phyloP scores from a whole-genome alignment of 768 basidiomycete species.

The Kwoniella dejecticola region DNA sequence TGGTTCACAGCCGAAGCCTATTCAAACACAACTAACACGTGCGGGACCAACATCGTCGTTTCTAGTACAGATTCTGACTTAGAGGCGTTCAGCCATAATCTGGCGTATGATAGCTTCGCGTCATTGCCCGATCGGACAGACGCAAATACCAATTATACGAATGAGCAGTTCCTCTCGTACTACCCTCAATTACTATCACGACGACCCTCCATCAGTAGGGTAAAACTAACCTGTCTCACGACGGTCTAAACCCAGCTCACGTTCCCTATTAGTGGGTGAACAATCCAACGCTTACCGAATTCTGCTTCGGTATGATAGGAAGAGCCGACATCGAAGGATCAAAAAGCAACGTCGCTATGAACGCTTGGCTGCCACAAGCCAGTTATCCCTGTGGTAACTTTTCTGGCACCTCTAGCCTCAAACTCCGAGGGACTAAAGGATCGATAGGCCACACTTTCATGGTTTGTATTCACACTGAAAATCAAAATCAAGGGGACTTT shows the following conservation, averaged over 20 bases:
- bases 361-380: conserved; percentile 73
- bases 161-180: conserved; percentile 81
- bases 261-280: conserved; percentile 77
- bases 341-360: conserved; percentile 80
- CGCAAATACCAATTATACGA: conserved; percentile 80
- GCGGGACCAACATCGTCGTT: conserved; percentile 71
- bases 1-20: conserved; percentile 72
- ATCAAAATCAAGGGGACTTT: conserved; percentile 79
- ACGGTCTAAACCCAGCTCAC: conserved; percentile 64
- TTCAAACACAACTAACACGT: conserved; percentile 67
- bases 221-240: conserved; percentile 75
- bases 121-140: conserved; percentile 62
- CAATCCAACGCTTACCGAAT: conserved; percentile 74
- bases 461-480: conserved; percentile 79
- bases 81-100: conserved; percentile 84
- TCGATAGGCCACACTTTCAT: conserved; percentile 82
- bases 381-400: conserved; percentile 79
- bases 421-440: conserved; percentile 78
- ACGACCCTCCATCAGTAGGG: conserved; percentile 76
- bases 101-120: conserved; percentile 78
- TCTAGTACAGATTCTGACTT: conserved; percentile 79
- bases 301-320: conserved; percentile 78
- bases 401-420: conserved; percentile 79
- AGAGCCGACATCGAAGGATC: conserved; percentile 78
- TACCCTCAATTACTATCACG: conserved; percentile 77